Conservation (phyloP, 2,329 filamentous ascomycete genomes). For the Penicillium sp. region DNA sequence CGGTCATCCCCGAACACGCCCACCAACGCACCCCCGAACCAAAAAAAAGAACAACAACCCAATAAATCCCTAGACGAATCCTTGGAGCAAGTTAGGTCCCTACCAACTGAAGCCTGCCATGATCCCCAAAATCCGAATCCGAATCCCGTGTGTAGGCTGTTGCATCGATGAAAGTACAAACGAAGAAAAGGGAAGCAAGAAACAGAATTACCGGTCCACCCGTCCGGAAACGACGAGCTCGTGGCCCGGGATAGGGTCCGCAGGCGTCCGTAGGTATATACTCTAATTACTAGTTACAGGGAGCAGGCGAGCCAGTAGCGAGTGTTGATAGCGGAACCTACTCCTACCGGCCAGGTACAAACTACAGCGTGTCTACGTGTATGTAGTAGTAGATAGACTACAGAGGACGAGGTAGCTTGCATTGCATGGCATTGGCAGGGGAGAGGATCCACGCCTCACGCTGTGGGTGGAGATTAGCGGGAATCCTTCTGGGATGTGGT, state of each 20-base stretch:
- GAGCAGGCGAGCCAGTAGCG: neutral
- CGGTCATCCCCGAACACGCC: neutral
- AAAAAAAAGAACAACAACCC: neutral
- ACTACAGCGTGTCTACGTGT: neutral
- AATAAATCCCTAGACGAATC: neutral
- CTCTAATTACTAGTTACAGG: neutral
- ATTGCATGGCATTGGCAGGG: constrained; percentile 21
- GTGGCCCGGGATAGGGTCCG: neutral
- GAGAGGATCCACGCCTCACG: constrained; percentile 14
- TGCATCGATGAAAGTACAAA: neutral
- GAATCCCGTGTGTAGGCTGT: neutral
- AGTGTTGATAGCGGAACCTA: neutral
- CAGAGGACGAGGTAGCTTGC: constrained; percentile 13
- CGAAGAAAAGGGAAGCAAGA: no score
- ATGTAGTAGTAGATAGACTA: no score
- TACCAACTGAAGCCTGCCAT: neutral
- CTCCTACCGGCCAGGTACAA: neutral
- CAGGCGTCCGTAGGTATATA: neutral
- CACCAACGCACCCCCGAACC: no score
- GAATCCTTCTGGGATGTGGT: constrained; percentile 4
- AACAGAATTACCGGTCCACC: no score
- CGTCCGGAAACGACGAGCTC: neutral
- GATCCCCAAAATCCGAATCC: neutral
- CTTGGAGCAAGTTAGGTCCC: neutral
- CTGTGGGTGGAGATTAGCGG: constrained; percentile 8